Evolutionary conservation across 2,329 filamentous ascomycete species (phyloP).

Genomic region (Aspergillus tubingensis): DNA sequence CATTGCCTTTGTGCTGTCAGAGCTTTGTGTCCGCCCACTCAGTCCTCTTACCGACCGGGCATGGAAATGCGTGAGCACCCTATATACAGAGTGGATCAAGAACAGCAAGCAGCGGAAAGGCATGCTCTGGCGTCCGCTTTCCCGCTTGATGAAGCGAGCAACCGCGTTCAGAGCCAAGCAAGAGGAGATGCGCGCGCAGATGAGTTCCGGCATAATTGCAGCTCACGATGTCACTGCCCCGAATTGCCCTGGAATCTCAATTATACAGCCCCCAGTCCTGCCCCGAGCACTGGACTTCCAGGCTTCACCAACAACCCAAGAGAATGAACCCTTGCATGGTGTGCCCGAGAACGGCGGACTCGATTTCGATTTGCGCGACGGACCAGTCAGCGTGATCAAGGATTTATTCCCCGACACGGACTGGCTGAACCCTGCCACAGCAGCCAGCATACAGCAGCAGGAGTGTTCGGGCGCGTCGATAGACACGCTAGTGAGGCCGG

Average conservation of each 20-base stretch:
- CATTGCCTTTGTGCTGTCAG: conserved; percentile 53
- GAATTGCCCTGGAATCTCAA: conserved; percentile 4
- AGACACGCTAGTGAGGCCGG: conserved; percentile 12
- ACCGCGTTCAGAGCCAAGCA: conserved; percentile 56
- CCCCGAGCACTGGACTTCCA: conserved; percentile 22
- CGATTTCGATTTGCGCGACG: conserved; percentile 30
- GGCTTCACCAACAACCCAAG: conserved; percentile 13
- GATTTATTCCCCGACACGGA: conserved; percentile 34
- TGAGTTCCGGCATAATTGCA: conserved; percentile 17
- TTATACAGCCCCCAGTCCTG: conserved; percentile 18
- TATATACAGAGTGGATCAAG: conserved; percentile 42
- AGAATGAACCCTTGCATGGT: conserved; percentile 7
- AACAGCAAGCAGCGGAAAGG: conserved; percentile 49
- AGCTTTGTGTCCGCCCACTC: conserved; percentile 58
- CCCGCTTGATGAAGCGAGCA: conserved; percentile 62
- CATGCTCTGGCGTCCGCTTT: conserved; percentile 65
- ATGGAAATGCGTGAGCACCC: conserved; percentile 58
- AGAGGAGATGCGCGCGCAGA: conserved; percentile 28
- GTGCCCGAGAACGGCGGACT: conserved; percentile 11
- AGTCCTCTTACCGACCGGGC: conserved; percentile 62
- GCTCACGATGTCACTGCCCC: conserved; percentile 6
- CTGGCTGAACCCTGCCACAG: conserved; percentile 21
- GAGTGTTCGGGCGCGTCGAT: conserved; percentile 13
- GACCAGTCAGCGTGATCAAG: conserved; percentile 25
- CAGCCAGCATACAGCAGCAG: conserved; percentile 14